These are phyloP conservation scores for Funneliformis mosseae DNA, from an alignment of 192 early-diverging fungal genomes.

Conservation along the genomic window DNA sequence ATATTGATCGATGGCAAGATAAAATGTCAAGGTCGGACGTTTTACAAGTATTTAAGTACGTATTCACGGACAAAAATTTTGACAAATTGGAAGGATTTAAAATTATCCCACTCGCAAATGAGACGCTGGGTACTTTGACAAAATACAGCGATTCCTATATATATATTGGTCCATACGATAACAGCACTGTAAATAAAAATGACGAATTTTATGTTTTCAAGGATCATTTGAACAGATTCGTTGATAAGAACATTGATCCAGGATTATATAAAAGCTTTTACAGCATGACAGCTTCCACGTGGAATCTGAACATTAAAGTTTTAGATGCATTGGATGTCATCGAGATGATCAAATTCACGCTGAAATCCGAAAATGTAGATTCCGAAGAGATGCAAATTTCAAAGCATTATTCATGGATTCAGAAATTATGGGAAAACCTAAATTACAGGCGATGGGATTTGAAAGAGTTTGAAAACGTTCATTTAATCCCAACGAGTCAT, in stretches of 20 bases:
- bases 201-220: background rate
- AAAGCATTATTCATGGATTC: background rate
- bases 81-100: background rate
- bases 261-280: background rate
- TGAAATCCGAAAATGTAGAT: background rate
- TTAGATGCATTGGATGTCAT: background rate
- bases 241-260: background rate
- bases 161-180: background rate
- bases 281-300: background rate
- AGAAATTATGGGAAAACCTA: background rate
- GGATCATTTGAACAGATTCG: background rate
- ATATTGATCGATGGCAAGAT: background rate
- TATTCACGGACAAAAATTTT: background rate
- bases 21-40: background rate
- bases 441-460: background rate
- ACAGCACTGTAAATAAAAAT: background rate
- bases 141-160: background rate
- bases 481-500: background rate
- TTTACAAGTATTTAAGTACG: background rate
- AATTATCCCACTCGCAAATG: background rate
- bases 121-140: background rate
- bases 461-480: background rate
- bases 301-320: background rate
- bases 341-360: background rate
- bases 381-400: background rate